Percentiles rank a stretch among this genome's conserved stretches.
These are phyloP conservation scores for Leccinellum rugosiceps DNA, from an alignment of 768 basidiomycete species.

Conservation along the genomic window DNA sequence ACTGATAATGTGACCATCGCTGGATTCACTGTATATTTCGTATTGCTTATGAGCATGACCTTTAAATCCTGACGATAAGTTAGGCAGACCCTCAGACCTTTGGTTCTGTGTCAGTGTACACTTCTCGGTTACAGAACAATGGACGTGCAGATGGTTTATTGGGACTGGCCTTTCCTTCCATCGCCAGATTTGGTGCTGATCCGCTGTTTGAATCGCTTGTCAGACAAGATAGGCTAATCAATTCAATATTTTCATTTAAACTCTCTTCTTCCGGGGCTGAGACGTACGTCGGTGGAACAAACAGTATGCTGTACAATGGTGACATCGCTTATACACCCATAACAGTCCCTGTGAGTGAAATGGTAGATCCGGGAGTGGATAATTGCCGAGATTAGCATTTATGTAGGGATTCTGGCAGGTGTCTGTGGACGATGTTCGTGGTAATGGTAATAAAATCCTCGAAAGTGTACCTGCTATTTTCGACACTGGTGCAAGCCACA, in stretches of 20 bases:
- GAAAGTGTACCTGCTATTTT: background rate
- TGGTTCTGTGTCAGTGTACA: background rate
- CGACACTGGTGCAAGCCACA: background rate
- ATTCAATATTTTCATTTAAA: background rate
- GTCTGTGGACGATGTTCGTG: too few species aligned
- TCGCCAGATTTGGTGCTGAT: background rate
- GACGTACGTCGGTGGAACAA: background rate
- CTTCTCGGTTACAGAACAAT: background rate
- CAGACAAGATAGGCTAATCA: background rate
- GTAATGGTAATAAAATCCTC: too few species aligned
- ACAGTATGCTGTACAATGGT: background rate
- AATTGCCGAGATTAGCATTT: too few species aligned
- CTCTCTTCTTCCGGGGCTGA: background rate
- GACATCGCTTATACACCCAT: background rate
- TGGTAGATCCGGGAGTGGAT: background rate
- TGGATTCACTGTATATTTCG: background rate
- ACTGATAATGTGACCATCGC: too few species aligned
- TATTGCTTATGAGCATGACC: background rate
- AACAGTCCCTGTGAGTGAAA: background rate
- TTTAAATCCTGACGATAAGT: background rate
- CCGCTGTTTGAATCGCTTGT: background rate
- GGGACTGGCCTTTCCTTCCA: background rate
- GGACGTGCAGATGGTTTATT: background rate
- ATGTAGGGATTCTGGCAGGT: too few species aligned
- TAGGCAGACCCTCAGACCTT: background rate